phyloP scores from a whole-genome alignment of 1,139 yeast species.

The Zygotorulaspora mrakii region DNA sequence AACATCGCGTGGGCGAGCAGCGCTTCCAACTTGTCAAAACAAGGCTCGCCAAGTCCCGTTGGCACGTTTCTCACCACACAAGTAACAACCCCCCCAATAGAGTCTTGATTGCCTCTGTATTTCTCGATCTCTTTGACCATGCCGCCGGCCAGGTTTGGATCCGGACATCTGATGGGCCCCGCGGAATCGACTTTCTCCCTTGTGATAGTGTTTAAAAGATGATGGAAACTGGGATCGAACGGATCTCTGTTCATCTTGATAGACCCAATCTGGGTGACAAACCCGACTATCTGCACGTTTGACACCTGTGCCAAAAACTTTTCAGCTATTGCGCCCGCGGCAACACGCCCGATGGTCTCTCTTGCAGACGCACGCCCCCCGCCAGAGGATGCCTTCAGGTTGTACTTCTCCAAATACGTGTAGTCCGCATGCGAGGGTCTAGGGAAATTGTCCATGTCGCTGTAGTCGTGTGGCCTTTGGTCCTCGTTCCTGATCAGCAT shows the following conservation, averaged over 20 bases:
- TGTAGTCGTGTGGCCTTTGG: constrained; percentile 93
- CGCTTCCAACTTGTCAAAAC: constrained; percentile 94
- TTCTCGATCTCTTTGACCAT: constrained; percentile 88
- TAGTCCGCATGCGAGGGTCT: constrained; percentile 98
- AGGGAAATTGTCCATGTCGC: constrained; percentile 91
- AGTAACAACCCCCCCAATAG: constrained; percentile 96
- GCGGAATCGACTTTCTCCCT: constrained; percentile 82
- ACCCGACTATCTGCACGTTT: constrained; percentile 91
- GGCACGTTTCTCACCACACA: constrained; percentile 95
- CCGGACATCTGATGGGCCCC: constrained; percentile 95
- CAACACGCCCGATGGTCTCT: constrained; percentile 97
- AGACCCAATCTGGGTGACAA: constrained; percentile 86
- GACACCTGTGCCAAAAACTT: constrained; percentile 73
- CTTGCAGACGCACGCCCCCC: constrained; percentile 98
- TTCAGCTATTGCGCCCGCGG: constrained; percentile 98
- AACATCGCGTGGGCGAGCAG: constrained; percentile 95
- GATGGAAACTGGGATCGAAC: constrained; percentile 57
- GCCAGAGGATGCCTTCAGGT: constrained; percentile 88
- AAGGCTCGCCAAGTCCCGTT: constrained; percentile 93
- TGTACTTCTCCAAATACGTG: constrained; percentile 88
- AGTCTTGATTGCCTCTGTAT: constrained; percentile 82
- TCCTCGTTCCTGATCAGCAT: constrained; percentile 92
- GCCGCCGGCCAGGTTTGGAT: constrained; percentile 58
- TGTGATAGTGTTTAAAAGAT: constrained; percentile 67
- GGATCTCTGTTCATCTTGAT: constrained; percentile 74